Percentiles rank a stretch among this genome's conserved stretches.
phyloP scores from a whole-genome alignment of 2,329 filamentous ascomycete genomes.

The Epichloe sylvatica region DNA sequence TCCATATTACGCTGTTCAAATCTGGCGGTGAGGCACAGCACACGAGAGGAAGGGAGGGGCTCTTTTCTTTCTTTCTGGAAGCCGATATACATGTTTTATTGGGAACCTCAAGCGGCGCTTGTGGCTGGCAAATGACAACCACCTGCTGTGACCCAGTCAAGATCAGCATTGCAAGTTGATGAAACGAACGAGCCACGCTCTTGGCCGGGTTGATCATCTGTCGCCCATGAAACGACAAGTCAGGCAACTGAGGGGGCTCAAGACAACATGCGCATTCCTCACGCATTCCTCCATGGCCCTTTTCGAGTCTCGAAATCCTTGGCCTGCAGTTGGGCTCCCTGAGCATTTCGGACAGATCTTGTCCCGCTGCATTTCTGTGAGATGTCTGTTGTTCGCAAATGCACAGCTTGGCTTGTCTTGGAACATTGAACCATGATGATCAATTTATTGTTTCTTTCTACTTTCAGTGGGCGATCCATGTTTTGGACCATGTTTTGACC shows the following conservation, averaged over 20 bases:
- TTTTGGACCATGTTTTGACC: no score
- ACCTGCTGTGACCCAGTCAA: neutral
- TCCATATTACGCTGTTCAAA: no score
- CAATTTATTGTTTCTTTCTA: no score
- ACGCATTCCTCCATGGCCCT: neutral
- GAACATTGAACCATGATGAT: no score
- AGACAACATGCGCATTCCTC: neutral
- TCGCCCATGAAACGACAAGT: neutral
- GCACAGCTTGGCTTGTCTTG: no score
- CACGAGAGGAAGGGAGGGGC: no score
- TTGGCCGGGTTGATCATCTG: neutral
- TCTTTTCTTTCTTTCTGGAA: no score
- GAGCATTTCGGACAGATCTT: neutral
- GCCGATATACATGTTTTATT: no score
- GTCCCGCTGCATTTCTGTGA: neutral
- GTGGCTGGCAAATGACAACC: neutral
- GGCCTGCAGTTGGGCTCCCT: neutral
- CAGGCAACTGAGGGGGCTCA: neutral
- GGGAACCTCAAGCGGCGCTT: neutral
- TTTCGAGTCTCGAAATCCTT: neutral
- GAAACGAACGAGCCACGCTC: neutral
- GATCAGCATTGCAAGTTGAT: no score
- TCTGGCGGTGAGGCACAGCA: conserved; percentile 1
- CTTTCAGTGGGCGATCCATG: no score
- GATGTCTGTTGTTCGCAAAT: neutral